Percentiles rank a stretch among this genome's conserved stretches.
Conservation (phyloP, 495 filamentous ascomycete genomes). For the Bacidia gigantensis region DNA sequence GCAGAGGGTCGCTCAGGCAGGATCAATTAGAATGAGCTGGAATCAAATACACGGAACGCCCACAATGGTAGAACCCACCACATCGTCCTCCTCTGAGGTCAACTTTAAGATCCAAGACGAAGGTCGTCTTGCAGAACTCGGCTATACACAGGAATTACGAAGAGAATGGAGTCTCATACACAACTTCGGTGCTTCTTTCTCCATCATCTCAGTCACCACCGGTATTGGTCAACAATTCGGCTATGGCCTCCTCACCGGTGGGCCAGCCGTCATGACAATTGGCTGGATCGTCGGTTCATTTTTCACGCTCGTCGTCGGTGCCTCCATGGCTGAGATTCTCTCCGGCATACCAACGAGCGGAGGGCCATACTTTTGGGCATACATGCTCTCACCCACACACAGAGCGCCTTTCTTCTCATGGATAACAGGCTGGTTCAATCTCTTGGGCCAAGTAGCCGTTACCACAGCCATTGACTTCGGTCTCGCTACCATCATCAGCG, state of each 20-base stretch:
- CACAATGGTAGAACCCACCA: not conserved
- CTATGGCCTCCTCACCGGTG: constrained; percentile 43
- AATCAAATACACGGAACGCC: not conserved
- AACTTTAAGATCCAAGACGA: constrained; percentile 30
- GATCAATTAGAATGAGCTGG: too few relatives aligned
- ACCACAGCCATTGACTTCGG: constrained; percentile 54
- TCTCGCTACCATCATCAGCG: constrained; percentile 43
- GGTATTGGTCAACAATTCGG: constrained; percentile 32
- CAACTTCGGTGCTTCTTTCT: constrained; percentile 52
- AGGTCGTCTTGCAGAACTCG: constrained; percentile 40
- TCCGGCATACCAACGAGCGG: constrained; percentile 49
- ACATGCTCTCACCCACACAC: constrained; percentile 41
- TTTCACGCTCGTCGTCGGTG: constrained; percentile 41
- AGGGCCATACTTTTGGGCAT: constrained; percentile 54
- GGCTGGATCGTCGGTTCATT: constrained; percentile 47
- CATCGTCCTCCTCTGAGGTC: constrained; percentile 10
- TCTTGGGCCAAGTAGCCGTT: constrained; percentile 48
- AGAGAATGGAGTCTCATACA: constrained; percentile 46
- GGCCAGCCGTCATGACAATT: constrained; percentile 36
- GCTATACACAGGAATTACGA: constrained; percentile 46
- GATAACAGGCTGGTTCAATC: constrained; percentile 52
- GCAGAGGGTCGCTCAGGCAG: not conserved
- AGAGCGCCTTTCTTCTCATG: constrained; percentile 47
- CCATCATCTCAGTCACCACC: constrained; percentile 50
- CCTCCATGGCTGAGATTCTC: constrained; percentile 51